These are phyloP conservation scores for Phyllosticta citrichinensis DNA, from an alignment of 2,329 filamentous ascomycete species.

Conservation along the genomic window DNA sequence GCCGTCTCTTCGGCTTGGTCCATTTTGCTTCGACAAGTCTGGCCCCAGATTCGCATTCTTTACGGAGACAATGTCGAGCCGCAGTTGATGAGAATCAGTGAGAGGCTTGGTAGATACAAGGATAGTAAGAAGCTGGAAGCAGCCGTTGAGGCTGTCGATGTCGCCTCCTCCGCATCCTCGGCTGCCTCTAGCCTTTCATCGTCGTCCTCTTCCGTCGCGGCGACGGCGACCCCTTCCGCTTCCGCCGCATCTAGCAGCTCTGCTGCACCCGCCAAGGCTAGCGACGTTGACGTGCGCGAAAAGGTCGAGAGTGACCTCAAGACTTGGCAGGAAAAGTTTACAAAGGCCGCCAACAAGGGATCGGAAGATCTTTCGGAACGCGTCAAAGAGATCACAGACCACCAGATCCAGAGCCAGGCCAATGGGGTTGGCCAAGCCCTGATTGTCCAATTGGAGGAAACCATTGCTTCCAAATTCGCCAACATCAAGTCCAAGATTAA, in stretches of 20 bases:
- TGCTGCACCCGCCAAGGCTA: conserved; percentile 15
- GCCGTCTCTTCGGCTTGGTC: conserved; percentile 57
- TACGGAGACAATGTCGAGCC: conserved; percentile 93
- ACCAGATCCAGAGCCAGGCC: conserved; percentile 58
- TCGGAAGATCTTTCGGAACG: conserved; percentile 55
- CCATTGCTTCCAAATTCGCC: conserved; percentile 53
- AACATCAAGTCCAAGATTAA: conserved; percentile 59
- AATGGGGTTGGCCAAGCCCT: conserved; percentile 55
- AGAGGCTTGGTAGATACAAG: conserved; percentile 71
- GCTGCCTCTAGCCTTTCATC: conserved; percentile 10
- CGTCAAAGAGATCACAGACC: conserved; percentile 61
- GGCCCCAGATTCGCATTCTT: conserved; percentile 68
- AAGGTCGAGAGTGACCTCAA: conserved; percentile 68
- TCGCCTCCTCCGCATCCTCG: conserved; percentile 14
- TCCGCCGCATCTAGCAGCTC: conserved; percentile 18
- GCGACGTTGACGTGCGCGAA: conserved; percentile 43
- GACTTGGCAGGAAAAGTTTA: conserved; percentile 82
- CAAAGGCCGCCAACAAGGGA: conserved; percentile 75
- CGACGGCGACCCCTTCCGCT: conserved; percentile 16
- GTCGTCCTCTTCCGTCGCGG: conserved; percentile 12
- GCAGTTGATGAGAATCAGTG: conserved; percentile 82
- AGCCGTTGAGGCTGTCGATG: conserved; percentile 45
- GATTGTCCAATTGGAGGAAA: conserved; percentile 57
- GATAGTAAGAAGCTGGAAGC: conserved; percentile 53
- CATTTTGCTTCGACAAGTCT: conserved; percentile 67